Conservation (phyloP, 2,329 filamentous ascomycete species). For the Aspergillus quadrilineatus region DNA sequence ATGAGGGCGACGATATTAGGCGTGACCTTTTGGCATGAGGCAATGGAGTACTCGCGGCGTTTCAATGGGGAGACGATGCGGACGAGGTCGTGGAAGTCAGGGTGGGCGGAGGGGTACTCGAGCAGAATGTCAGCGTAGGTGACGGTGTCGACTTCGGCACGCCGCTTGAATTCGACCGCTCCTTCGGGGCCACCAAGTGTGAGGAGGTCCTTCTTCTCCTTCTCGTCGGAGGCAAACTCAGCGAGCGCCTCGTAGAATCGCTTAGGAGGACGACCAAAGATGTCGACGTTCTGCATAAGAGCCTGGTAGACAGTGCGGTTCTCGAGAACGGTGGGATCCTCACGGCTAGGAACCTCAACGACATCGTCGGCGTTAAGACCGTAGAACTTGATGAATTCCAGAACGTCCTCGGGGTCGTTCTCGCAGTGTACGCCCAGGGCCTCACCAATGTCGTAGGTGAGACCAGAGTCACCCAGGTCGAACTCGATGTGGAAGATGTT, state of each 20-base stretch:
- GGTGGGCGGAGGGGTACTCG: conserved; percentile 86
- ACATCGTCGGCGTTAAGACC: conserved; percentile 77
- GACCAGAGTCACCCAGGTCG: conserved; percentile 83
- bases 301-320: conserved; percentile 92
- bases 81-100: conserved; percentile 81
- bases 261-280: conserved; percentile 95
- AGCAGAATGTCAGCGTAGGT: conserved; percentile 88
- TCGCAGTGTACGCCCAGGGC: conserved; percentile 94
- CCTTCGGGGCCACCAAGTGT: conserved; percentile 76
- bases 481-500: conserved; percentile 99
- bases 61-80: conserved; percentile 89
- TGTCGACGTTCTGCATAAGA: conserved; percentile 87
- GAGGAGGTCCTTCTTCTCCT: conserved; percentile 76
- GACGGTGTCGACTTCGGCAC: conserved; percentile 83
- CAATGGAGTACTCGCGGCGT: conserved; percentile 98
- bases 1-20: conserved; percentile 88
- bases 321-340: conserved; percentile 71
- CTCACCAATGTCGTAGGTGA: conserved; percentile 96
- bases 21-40: conserved; percentile 91
- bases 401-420: conserved; percentile 77
- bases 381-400: conserved; percentile 86
- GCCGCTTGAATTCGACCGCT: conserved; percentile 85
- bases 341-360: conserved; percentile 86
- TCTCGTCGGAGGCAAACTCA: conserved; percentile 78
- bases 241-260: conserved; percentile 93